Evolutionary conservation across 2,329 filamentous ascomycete genomes (phyloP).

Genomic region (Botrytis medusae): DNA sequence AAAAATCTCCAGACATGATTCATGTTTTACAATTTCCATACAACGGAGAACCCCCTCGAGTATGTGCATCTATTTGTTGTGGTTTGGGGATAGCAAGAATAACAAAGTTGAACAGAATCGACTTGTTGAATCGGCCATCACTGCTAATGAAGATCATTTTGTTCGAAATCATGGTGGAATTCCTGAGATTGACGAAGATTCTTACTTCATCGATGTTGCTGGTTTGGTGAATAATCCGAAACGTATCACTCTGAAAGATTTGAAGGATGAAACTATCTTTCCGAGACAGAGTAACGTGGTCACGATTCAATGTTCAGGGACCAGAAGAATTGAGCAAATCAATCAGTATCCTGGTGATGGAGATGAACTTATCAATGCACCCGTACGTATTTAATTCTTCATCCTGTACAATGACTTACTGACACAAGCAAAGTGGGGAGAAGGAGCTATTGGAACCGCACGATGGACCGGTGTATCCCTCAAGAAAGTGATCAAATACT

Average conservation of each 20-base stretch:
- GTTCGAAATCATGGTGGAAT: conserved; percentile 73
- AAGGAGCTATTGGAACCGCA: conserved; percentile 68
- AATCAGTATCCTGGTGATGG: conserved; percentile 64
- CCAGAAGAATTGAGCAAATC: conserved; percentile 69
- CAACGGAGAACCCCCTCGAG: conserved; percentile 59
- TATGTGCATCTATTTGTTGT: conserved; percentile 16
- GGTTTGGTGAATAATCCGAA: conserved; percentile 31
- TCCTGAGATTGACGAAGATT: conserved; percentile 57
- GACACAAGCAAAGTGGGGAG: conserved; percentile 50
- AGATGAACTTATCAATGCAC: conserved; percentile 54
- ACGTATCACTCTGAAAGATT: conserved; percentile 27
- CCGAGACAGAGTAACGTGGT: conserved; percentile 46
- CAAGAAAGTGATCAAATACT: conserved; percentile 69
- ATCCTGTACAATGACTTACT: neutral
- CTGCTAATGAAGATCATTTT: conserved; percentile 62
- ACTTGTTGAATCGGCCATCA: conserved; percentile 56
- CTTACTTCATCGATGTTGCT: conserved; percentile 28
- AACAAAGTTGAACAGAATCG: conserved; percentile 34
- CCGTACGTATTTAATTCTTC: conserved; percentile 32
- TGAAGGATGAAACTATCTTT: conserved; percentile 31
- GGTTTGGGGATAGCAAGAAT: neutral
- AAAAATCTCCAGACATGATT: conserved; percentile 61
- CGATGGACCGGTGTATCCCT: conserved; percentile 62
- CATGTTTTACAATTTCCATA: conserved; percentile 64
- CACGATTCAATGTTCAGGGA: conserved; percentile 68